A percentile compares a stretch with the other conserved stretches of the same genome.
These are phyloP conservation scores for Papiliotrema terrestris DNA, from an alignment of 1,284 basidiomycete species.

Conservation along the genomic window DNA sequence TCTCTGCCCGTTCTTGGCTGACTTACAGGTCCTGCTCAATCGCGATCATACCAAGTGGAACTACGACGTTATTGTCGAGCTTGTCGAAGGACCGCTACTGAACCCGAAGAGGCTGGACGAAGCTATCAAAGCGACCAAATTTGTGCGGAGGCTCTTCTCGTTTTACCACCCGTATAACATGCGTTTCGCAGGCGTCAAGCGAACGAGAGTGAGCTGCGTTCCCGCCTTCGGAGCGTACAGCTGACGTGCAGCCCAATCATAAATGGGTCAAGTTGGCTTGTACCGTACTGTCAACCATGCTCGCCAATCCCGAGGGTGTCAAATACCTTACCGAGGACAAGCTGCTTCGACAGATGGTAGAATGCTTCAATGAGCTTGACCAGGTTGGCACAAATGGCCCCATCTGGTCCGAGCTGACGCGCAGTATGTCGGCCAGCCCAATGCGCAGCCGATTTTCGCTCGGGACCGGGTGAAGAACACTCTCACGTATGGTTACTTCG, in stretches of 20 bases:
- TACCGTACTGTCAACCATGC: constrained; percentile 73
- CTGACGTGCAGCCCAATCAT: constrained; percentile 58
- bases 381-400: constrained; percentile 58
- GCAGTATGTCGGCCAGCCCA: constrained; percentile 43
- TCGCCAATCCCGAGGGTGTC: constrained; percentile 77
- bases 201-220: constrained; percentile 58
- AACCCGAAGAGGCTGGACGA: constrained; percentile 95
- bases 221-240: too few relatives aligned
- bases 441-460: constrained; percentile 74
- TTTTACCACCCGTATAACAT: constrained; percentile 90
- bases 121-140: constrained; percentile 83
- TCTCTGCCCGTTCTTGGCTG: constrained; percentile 16
- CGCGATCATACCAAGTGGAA: constrained; percentile 94
- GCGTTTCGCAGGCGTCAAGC: constrained; percentile 78
- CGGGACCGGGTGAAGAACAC: constrained; percentile 77
- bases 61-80: constrained; percentile 78
- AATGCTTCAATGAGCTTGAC: constrained; percentile 87
- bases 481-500: constrained; percentile 87
- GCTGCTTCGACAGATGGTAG: constrained; percentile 77
- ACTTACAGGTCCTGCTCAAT: constrained; percentile 68
- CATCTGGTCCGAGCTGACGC: neutral
- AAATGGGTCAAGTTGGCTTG: constrained; percentile 85
- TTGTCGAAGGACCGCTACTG: constrained; percentile 87
- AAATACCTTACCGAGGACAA: constrained; percentile 83
- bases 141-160: constrained; percentile 77